phyloP scores from a whole-genome alignment of 371 early-diverging fungal species.

The Mucor saturninus region DNA sequence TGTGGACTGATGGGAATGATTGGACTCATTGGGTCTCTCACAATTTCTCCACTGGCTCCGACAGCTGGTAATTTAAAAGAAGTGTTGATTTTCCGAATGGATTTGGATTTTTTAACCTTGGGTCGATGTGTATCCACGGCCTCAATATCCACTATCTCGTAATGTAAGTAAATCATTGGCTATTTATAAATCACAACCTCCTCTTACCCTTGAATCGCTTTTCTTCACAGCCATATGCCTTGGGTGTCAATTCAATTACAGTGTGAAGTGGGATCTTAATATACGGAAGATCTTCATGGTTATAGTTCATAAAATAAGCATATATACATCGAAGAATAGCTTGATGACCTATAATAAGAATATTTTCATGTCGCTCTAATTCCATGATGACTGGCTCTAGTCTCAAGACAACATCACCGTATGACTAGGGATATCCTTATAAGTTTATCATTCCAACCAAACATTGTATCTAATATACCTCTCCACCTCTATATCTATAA shows the following conservation, averaged over 20 bases:
- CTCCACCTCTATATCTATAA: slow-evolving; percentile 93
- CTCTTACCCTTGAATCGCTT: slow-evolving; percentile 72
- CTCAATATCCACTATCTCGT: slow-evolving; percentile 70
- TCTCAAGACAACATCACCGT: slow-evolving; percentile 72
- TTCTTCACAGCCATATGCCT: slow-evolving; percentile 95
- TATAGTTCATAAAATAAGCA: slow-evolving; percentile 91
- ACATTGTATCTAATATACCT: slow-evolving; percentile 29
- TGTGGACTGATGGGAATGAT: slow-evolving; percentile 55
- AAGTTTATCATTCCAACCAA: too few species aligned
- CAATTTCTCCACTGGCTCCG: slow-evolving; percentile 58
- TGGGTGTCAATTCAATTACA: slow-evolving; percentile 94
- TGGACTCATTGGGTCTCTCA: slow-evolving; percentile 49
- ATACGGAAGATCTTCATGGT: slow-evolving; percentile 94
- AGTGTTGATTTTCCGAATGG: slow-evolving; percentile 21
- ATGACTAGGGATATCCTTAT: slow-evolving; percentile 51
- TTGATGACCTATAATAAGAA: slow-evolving; percentile 94
- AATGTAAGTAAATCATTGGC: not conserved
- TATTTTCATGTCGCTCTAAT: slow-evolving; percentile 94
- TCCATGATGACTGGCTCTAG: slow-evolving; percentile 92
- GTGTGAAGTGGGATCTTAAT: slow-evolving; percentile 97
- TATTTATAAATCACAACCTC: not conserved
- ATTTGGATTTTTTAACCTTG: slow-evolving; percentile 43
- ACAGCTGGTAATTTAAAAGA: slow-evolving; percentile 29
- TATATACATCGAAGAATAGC: slow-evolving; percentile 94
- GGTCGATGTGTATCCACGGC: slow-evolving; percentile 89